Conservation (phyloP, 768 basidiomycete genomes). For the Sarcodon aspratus region DNA sequence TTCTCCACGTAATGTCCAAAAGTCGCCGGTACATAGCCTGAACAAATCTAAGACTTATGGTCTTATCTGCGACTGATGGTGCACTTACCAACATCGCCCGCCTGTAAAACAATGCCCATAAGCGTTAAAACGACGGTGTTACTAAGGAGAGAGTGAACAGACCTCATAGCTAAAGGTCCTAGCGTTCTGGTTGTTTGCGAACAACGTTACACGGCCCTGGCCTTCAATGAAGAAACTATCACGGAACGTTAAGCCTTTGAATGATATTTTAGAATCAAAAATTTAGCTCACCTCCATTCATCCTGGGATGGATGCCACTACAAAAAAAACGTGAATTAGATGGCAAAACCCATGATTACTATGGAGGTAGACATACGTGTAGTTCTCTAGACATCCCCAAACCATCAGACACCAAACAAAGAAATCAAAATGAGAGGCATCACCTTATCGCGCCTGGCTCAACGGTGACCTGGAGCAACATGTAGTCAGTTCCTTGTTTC, state of each 20-base stretch:
- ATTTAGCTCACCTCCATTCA: conserved; percentile 36
- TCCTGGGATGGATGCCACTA: conserved; percentile 43
- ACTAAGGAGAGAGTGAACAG: not conserved
- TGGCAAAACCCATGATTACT: not conserved
- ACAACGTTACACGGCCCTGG: conserved; percentile 29
- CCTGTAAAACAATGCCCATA: not conserved
- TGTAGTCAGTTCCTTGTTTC: too few species aligned
- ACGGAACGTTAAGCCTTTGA: not conserved
- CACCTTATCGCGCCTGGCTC: conserved; percentile 53
- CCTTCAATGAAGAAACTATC: conserved; percentile 20
- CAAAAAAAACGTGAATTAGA: not conserved
- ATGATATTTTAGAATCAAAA: conserved; percentile 1
- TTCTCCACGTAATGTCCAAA: conserved; percentile 61
- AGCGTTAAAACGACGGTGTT: not conserved
- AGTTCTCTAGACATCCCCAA: conserved; percentile 22
- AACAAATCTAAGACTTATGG: not conserved
- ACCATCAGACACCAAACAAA: not conserved
- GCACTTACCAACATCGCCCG: conserved; percentile 9
- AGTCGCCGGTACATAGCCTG: not conserved
- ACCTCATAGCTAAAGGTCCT: conserved; percentile 35
- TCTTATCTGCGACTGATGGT: conserved; percentile 15
- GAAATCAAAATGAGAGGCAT: conserved; percentile 4
- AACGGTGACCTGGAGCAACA: conserved; percentile 25
- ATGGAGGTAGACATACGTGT: conserved; percentile 22
- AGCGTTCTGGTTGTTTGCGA: conserved; percentile 27